phyloP scores from a whole-genome alignment of 331 rosid genomes.

The Malus hybrid region DNA sequence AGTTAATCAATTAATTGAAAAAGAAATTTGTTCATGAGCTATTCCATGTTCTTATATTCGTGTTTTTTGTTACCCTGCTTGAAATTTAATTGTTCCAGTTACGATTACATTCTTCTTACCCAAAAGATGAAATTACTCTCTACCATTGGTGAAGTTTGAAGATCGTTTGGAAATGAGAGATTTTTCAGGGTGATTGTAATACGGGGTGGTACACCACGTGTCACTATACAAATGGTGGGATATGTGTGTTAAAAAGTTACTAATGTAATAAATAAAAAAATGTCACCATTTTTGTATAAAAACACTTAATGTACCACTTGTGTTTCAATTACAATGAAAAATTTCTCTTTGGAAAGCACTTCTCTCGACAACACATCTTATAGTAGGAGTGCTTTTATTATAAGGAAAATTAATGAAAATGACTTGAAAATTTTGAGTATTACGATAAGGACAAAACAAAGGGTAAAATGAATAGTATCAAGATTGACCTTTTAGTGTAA shows the following conservation, averaged over 20 bases:
- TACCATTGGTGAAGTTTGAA: not conserved
- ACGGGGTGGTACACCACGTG: accelerated
- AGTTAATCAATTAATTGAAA: not conserved
- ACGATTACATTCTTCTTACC: not conserved
- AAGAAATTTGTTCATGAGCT: not conserved
- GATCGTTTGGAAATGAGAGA: not conserved
- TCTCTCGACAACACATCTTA: no score
- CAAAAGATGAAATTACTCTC: no score
- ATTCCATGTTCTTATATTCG: not conserved
- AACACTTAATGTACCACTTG: accelerated
- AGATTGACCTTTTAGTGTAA: no score
- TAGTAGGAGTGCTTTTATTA: not conserved
- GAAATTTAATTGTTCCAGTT: not conserved
- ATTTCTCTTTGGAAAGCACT: no score
- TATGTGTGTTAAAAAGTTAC: no score
- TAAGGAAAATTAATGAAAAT: no score
- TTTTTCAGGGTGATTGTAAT: accelerated
- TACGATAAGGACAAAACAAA: no score
- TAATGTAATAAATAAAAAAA: no score
- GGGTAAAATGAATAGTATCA: no score
- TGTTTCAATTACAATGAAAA: accelerated
- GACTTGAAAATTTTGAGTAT: no score
- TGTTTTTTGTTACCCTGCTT: not conserved
- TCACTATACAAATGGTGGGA: no score
- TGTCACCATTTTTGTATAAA: accelerated